These are phyloP conservation scores for Telfairia occidentalis DNA, from an alignment of 331 rosid species.

Conservation along the genomic window DNA sequence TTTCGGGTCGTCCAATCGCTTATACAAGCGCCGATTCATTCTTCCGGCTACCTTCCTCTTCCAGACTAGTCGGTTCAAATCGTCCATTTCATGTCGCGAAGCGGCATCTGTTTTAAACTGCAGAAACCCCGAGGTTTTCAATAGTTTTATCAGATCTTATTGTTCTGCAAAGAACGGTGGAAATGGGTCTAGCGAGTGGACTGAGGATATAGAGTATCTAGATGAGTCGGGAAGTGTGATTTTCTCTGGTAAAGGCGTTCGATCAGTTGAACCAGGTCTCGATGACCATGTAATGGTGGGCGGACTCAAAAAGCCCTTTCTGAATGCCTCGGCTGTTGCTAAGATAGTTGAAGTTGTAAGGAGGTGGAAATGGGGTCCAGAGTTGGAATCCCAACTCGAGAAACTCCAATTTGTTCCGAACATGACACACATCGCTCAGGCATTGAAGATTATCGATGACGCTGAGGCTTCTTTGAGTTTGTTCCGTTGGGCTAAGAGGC, in stretches of 20 bases:
- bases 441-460: slow-evolving; percentile 48
- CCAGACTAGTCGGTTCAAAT: not conserved
- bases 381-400: slow-evolving; percentile 82
- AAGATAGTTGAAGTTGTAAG: slow-evolving; percentile 78
- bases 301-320: slow-evolving; percentile 53
- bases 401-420: slow-evolving; percentile 75
- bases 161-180: slow-evolving; percentile 24
- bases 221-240: slow-evolving; percentile 78
- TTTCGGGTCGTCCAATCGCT: not conserved
- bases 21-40: not conserved
- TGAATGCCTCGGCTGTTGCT: slow-evolving; percentile 72
- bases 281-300: slow-evolving; percentile 97
- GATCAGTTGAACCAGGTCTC: slow-evolving; percentile 72
- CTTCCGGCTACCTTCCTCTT: not conserved
- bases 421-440: slow-evolving; percentile 60
- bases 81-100: not conserved
- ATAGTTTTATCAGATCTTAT: slow-evolving; percentile 30
- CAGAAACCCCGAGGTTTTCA: slow-evolving; percentile 12
- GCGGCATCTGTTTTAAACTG: not conserved
- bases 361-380: slow-evolving; percentile 99
- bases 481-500: slow-evolving; percentile 88
- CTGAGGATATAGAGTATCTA: slow-evolving; percentile 79
- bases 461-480: slow-evolving; percentile 61
- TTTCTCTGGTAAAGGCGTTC: slow-evolving; percentile 62
- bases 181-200: slow-evolving; percentile 43